These are phyloP conservation scores for Penicillium bialowiezense DNA, from an alignment of 495 filamentous ascomycete genomes.

Conservation along the genomic window DNA sequence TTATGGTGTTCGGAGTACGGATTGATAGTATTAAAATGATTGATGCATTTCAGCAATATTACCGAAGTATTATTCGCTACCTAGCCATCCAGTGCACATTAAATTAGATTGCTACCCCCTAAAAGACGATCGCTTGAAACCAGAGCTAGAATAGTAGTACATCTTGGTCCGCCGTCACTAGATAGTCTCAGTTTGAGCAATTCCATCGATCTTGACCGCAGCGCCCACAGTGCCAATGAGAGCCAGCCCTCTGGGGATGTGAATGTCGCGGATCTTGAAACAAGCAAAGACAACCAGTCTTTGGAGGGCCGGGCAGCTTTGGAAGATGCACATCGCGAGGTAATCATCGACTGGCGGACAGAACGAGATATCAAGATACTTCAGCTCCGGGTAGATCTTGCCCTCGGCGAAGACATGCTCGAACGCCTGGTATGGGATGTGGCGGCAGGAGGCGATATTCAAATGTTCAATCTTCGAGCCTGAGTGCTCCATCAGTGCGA, in stretches of 20 bases:
- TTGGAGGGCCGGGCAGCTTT: slow-evolving; percentile 67
- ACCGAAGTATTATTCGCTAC: no score
- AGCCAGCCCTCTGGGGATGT: slow-evolving; percentile 68
- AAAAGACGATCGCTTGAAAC: not conserved
- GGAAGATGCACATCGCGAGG: slow-evolving; percentile 70
- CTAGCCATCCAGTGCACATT: no score
- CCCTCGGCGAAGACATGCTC: slow-evolving; percentile 64
- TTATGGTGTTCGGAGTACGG: not conserved
- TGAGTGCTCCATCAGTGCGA: slow-evolving; percentile 82
- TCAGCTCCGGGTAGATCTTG: slow-evolving; percentile 60
- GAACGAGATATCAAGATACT: slow-evolving; percentile 75
- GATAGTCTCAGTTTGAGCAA: slow-evolving; percentile 20
- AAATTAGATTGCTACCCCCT: no score
- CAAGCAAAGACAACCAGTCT: slow-evolving; percentile 80
- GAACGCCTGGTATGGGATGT: slow-evolving; percentile 67
- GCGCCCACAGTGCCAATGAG: slow-evolving; percentile 58
- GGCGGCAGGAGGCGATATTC: slow-evolving; percentile 74
- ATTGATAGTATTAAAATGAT: not conserved
- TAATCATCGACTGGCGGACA: slow-evolving; percentile 70
- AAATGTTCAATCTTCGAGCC: slow-evolving; percentile 58
- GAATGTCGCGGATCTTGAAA: slow-evolving; percentile 68
- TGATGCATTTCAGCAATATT: no score
- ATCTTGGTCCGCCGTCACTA: not conserved
- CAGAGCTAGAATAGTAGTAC: not conserved
- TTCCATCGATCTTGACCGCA: slow-evolving; percentile 49